Base-by-base conservation (phyloP, 805 yeast species). In the Candida stauntonica region DNA sequence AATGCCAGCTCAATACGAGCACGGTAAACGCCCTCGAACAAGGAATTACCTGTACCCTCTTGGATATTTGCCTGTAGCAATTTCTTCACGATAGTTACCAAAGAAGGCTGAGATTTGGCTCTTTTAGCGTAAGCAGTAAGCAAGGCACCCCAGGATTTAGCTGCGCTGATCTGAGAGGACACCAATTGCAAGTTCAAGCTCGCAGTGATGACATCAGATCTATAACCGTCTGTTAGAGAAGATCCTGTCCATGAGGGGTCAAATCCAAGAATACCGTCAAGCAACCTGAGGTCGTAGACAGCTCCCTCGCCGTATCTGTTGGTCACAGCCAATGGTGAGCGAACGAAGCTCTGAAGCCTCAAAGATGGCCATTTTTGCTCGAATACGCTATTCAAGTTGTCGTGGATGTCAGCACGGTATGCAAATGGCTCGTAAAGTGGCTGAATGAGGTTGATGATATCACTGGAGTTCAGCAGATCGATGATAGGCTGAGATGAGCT, bases 81-180 rank as follows among this genome's bases (percentile, higher is more conserved):
- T 20, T 67, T 60, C 7, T 67, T 53, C 1, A 77, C 78, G 31
- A 70, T 52, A 7, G 60, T 60, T 51, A 62, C 49, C 47, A 63
- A 66, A 0, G 65, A 54, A 7, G 54, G 42, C 4, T 62, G 58
- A 0, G 46, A 42, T 2, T 56, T 51, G 17, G 56, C 57, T 31
- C 63, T 66, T 44, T 77, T 72, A 42, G 83, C 72, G 50, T 65
- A 80, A 0, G 91, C 75, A 0, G 91, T 79, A 17, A 86, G 45
- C 24, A 88, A 64, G 2, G 93, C 87, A 35, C 91, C 88, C 73
- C 86, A 78, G 0, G 94, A 73, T 50, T 81, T 81, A 4, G 86
- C 82, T 16, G 84, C 73, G 4, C 75, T 66, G 13, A 80, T 66
- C 51, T 87, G 95, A 1, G 89, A 72, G 29, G 78, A 70, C 7